phyloP scores from a whole-genome alignment of 371 early-diverging fungal species.

The Apophysomyces trapeziformis region DNA sequence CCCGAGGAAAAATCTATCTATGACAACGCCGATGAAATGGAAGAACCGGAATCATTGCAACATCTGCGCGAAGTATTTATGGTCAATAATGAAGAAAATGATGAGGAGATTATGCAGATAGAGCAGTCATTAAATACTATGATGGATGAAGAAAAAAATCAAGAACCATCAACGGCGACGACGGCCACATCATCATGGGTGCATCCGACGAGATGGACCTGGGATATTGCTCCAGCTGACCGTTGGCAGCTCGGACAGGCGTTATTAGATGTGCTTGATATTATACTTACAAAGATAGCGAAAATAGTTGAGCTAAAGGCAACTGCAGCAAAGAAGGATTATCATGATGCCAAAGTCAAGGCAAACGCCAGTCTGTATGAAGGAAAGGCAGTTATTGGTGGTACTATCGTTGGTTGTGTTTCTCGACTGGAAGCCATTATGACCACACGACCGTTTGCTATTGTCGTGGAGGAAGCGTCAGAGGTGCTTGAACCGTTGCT shows the following conservation, averaged over 20 bases:
- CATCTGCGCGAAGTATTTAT: neutral
- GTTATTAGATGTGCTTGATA: neutral
- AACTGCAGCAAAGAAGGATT: neutral
- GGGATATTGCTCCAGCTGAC: conserved; percentile 1
- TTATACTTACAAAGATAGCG: neutral
- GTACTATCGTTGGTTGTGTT: conserved; percentile 2
- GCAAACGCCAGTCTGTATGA: conserved; percentile 3
- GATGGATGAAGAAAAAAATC: neutral
- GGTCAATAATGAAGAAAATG: neutral
- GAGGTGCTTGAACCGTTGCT: neutral
- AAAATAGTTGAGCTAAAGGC: neutral
- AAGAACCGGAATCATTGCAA: neutral
- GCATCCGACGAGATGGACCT: neutral
- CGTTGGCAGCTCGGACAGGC: neutral
- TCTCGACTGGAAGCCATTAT: neutral
- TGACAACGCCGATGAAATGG: neutral
- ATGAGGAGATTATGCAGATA: neutral
- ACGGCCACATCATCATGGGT: neutral
- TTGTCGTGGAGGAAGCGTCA: neutral
- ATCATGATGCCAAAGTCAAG: neutral
- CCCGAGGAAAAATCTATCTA: neutral
- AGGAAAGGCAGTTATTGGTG: conserved; percentile 4
- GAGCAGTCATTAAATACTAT: neutral
- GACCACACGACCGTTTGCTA: conserved; percentile 2
- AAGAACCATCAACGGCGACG: neutral